Evolutionary conservation across 176 grass and related monocot genomes (phyloP), one percentile per base, ranked within the genome.

Genomic region (Miscanthus lutarioriparius): DNA sequence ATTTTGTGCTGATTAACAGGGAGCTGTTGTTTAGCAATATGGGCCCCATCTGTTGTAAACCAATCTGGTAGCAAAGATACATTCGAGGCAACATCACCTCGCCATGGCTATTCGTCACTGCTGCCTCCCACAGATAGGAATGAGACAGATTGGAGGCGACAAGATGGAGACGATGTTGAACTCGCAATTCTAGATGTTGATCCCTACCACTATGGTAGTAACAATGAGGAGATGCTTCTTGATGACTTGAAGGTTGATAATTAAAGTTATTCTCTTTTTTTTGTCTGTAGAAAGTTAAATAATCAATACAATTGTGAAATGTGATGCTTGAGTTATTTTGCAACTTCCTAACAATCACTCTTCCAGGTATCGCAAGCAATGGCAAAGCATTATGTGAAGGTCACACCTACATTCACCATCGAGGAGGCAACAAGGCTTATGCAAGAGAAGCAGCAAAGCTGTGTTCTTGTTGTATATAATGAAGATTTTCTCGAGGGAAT

Each of bases 401-500:
- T 99, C 76, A 67, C 35, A 70, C 66, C 86, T 78, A 79, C 91
- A 65, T 82, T 82, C 56, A 87, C 90, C n/a, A 66, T 96, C 61
- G 92, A 92, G 81, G 93, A 99, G 48, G 71, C 91, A 35, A 61
- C 84, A 70, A 89, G 73, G 72, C 83, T 99, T 83, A 96, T 99
- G 93, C 89, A 94, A 14, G 89, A 96, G 64, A 92, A 87, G 84
- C 89, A 96, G 67, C 96, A 96, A 88, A 91, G 61, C 78, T 99
- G 93, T 91, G 85, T 99, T 89, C 81, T 99, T 91, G 90, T 96
- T 80, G 86, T 96, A 30, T 93, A 99, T 71, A 76, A 88, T 86
- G 96, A 99, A 86, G 91, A 99, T 88, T 99, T 92, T 91, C 89
- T 99, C 62, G 96, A 96, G 80, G 93, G 96, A 51, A 94, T 99